Base-by-base conservation (phyloP, 2,329 filamentous ascomycete species). In the Ceratocystiopsis minuta region DNA sequence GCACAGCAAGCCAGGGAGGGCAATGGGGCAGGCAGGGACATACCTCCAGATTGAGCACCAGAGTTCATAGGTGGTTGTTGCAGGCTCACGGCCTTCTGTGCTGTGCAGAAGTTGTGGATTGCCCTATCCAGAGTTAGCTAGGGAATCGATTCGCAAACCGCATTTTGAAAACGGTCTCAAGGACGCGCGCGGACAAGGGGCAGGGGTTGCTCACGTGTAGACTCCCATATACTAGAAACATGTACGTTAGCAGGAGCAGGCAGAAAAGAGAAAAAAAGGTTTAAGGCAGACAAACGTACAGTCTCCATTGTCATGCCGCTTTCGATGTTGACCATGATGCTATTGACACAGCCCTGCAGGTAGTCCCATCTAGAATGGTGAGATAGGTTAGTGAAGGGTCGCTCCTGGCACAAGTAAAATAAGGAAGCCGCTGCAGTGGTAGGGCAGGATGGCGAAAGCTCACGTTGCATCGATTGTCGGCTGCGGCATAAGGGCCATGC, bases 61-160 rank as follows among this genome's bases (percentile, higher is more conserved):
- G 32, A 34, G 11, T 34, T 13, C 34, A 45, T 47, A n/a, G 60
- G 55, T 57, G 53, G 61, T 62, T 41, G 72, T 67, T n/a, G n/a
- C n/a, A n/a, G 20, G 20, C 74, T 72, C 37, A 87, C 77, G 1
- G 85, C 85, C 59, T 96, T 96, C 60, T 96, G 90, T 18, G 90
- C 94, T 43, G 90, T 98, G 60, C 90, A 98, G 61, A 98, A 98
- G 65, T 98, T 95, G 65, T 98, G 90, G 39, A 98, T 90, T 46
- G 87, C 86, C 71, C 87, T 57, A 43, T 39, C 40, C 39, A 37
- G 34, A 16, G 54, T 72, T 50, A 72, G 62, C 42, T 44, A 20
- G 20, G 4, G 20, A 4, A 4, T 7, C 4, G 20, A 20, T 20
- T 20, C 20, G 20, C 20, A 20, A 20, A 20, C 20, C 4, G 4